phyloP scores from a whole-genome alignment of 345 rosid species.

The Eutrema yunnanense region DNA sequence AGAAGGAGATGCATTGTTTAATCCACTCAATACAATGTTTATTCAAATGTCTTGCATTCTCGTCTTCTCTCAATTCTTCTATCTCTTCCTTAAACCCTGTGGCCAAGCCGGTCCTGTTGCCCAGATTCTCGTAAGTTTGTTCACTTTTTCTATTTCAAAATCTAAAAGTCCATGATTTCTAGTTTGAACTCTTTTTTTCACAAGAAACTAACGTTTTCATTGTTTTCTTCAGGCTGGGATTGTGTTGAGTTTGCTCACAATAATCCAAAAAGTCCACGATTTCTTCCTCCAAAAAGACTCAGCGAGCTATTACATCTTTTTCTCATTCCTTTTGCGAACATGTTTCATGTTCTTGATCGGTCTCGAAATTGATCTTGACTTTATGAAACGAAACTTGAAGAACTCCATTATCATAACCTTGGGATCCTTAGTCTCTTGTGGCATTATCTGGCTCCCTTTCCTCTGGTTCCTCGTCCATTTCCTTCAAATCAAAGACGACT shows the following conservation, averaged over 20 bases:
- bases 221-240: conserved; percentile 60
- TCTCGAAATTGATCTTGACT: conserved; percentile 56
- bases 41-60: conserved; percentile 70
- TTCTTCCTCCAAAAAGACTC: conserved; percentile 54
- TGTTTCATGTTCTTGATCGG: conserved; percentile 80
- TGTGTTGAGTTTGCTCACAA: conserved; percentile 59
- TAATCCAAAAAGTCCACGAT: conserved; percentile 26
- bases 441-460: conserved; percentile 35
- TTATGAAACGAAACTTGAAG: conserved; percentile 45
- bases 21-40: conserved; percentile 58
- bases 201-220: background rate
- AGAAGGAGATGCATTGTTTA: conserved; percentile 40
- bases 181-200: background rate
- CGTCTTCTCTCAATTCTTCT: conserved; percentile 76
- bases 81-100: conserved; percentile 60
- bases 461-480: conserved; percentile 32
- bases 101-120: conserved; percentile 91
- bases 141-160: background rate
- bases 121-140: conserved; percentile 54
- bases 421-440: conserved; percentile 34
- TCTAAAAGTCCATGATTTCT: too few species aligned
- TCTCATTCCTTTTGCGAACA: conserved; percentile 48
- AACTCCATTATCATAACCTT: conserved; percentile 39
- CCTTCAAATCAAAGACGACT: conserved; percentile 14
- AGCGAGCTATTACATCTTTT: conserved; percentile 42